phyloP scores from a whole-genome alignment of 106 monocot species.

The Dioscorea alata region DNA sequence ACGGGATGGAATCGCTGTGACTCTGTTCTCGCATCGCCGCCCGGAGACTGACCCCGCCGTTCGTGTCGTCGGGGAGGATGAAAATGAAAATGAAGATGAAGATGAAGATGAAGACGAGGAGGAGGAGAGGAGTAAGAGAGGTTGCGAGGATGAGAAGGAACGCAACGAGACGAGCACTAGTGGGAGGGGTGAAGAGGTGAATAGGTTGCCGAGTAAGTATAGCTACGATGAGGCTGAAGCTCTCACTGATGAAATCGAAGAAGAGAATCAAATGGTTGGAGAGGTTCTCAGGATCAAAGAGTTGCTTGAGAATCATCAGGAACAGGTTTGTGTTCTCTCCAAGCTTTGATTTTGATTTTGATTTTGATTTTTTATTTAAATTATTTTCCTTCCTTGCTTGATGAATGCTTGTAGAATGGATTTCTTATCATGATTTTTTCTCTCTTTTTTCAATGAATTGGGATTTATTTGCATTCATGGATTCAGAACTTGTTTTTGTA shows the following conservation, averaged over 20 bases:
- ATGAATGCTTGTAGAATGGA: too few species aligned
- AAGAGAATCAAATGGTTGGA: slow-evolving; percentile 43
- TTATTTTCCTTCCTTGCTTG: too few species aligned
- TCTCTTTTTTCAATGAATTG: background rate
- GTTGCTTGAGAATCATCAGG: slow-evolving; percentile 10
- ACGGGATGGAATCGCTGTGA: slow-evolving; percentile 40
- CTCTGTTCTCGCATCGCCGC: slow-evolving; percentile 31
- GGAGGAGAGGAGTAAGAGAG: background rate
- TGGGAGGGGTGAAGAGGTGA: slow-evolving; percentile 9
- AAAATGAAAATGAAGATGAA: slow-evolving; percentile 18
- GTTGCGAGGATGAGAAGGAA: slow-evolving; percentile 16
- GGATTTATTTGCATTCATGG: too few species aligned
- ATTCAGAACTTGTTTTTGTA: too few species aligned
- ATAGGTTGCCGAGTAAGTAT: slow-evolving; percentile 30
- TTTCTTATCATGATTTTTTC: background rate
- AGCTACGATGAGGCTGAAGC: slow-evolving; percentile 74
- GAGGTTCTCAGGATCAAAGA: slow-evolving; percentile 77
- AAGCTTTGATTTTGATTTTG: background rate
- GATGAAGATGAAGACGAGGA: slow-evolving; percentile 20
- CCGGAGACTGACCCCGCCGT: slow-evolving; percentile 29
- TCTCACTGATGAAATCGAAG: slow-evolving; percentile 71
- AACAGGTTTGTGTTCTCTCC: slow-evolving; percentile 15
- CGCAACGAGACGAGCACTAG: slow-evolving; percentile 30
- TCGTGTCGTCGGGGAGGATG: slow-evolving; percentile 1
- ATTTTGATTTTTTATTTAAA: too few species aligned